These are phyloP conservation scores for Xylaria sp. DNA, from an alignment of 2,329 filamentous ascomycete species.

Conservation along the genomic window DNA sequence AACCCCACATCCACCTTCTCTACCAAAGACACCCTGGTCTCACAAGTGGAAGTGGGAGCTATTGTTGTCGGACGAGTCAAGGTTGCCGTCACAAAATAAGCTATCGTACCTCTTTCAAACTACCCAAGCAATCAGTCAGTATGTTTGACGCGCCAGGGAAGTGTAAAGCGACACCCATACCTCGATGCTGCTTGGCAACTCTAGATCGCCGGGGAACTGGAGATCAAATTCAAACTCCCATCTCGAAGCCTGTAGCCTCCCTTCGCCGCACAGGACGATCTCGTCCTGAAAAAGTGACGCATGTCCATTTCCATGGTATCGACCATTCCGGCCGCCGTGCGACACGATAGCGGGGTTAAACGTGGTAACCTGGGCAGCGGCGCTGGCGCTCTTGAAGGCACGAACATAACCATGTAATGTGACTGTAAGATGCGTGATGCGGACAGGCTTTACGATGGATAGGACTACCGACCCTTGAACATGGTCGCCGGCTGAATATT, in stretches of 20 bases:
- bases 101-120: slow-evolving; percentile 95
- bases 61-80: slow-evolving; percentile 89
- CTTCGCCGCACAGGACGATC: slow-evolving; percentile 78
- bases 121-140: slow-evolving; percentile 47
- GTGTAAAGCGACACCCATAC: slow-evolving; percentile 58
- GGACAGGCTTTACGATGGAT: slow-evolving; percentile 73
- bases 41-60: slow-evolving; percentile 77
- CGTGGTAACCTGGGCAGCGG: slow-evolving; percentile 55
- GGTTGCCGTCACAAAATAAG: slow-evolving; percentile 89
- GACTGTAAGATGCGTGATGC: slow-evolving; percentile 81
- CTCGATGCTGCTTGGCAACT: slow-evolving; percentile 90
- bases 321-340: slow-evolving; percentile 48
- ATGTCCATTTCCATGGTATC: slow-evolving; percentile 77
- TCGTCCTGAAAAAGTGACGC: slow-evolving; percentile 86
- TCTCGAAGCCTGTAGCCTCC: slow-evolving; percentile 72
- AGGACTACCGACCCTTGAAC: slow-evolving; percentile 76
- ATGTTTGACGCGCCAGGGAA: slow-evolving; percentile 7
- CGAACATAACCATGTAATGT: slow-evolving; percentile 79
- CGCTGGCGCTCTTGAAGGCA: slow-evolving; percentile 73
- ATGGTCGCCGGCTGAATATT: slow-evolving; percentile 76
- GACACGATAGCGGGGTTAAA: slow-evolving; percentile 50
- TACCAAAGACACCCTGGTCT: slow-evolving; percentile 78
- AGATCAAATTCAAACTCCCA: slow-evolving; percentile 83
- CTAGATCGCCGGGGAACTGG: slow-evolving; percentile 68
- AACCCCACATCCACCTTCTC: slow-evolving; percentile 86